Evolutionary conservation across 768 basidiomycete genomes (phyloP).

Genomic region (Cystofilobasidium bisporidii): DNA sequence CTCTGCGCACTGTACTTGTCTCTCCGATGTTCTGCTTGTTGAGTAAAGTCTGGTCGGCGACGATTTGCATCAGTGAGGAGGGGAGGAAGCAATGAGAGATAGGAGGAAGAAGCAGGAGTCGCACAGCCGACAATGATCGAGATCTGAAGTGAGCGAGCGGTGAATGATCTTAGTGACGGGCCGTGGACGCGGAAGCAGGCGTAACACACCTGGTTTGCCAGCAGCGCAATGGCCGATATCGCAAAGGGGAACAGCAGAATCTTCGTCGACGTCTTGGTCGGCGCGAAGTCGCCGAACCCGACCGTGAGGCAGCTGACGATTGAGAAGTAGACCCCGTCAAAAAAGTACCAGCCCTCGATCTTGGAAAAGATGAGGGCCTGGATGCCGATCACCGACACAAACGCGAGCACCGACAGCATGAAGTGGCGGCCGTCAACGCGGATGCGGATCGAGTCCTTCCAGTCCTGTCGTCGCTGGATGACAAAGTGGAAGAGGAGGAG

Average conservation of each 20-base stretch:
- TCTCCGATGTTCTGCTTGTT: too few species aligned
- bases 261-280: conserved; percentile 23
- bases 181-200: background rate
- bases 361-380: conserved; percentile 33
- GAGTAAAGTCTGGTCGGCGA: too few species aligned
- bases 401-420: conserved; percentile 11
- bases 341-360: conserved; percentile 40
- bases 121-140: conserved; percentile 10
- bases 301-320: conserved; percentile 30
- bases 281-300: conserved; percentile 39
- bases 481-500: conserved; percentile 12
- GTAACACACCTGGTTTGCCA: conserved; percentile 18
- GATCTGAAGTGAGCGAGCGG: conserved; percentile 21
- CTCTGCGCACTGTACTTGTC: too few species aligned
- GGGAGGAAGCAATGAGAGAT: too few species aligned
- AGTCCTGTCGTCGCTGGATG: background rate
- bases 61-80: too few species aligned
- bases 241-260: conserved; percentile 26
- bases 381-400: conserved; percentile 19
- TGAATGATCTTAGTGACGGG: background rate
- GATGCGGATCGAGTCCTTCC: conserved; percentile 18
- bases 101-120: too few species aligned
- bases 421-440: conserved; percentile 26
- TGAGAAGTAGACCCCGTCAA: conserved; percentile 33
- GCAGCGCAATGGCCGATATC: conserved; percentile 8